Evolutionary conservation across 2,329 filamentous ascomycete genomes (phyloP).

Genomic region (Aspergillus calidoustus): DNA sequence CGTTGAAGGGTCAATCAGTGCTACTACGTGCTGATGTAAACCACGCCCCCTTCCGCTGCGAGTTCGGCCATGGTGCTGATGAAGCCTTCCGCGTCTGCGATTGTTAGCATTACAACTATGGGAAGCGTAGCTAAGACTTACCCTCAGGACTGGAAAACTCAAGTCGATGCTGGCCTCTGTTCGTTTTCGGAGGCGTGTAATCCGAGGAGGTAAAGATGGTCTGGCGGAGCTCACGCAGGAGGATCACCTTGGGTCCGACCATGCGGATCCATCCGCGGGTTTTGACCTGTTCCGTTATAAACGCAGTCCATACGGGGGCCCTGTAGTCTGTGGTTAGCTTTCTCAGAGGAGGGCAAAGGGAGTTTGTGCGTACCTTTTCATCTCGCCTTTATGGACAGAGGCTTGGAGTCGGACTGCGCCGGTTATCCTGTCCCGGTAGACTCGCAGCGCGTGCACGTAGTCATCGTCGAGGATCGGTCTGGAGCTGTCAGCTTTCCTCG

Average conservation of each 20-base stretch:
- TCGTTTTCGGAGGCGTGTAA: constrained; percentile 49
- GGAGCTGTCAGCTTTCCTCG: constrained; percentile 15
- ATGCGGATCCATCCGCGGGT: constrained; percentile 55
- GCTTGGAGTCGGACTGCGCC: constrained; percentile 61
- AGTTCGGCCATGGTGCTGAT: constrained; percentile 39
- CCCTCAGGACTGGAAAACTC: constrained; percentile 42
- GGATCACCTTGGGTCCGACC: constrained; percentile 47
- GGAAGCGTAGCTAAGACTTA: constrained; percentile 25
- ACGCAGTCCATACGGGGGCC: constrained; percentile 66
- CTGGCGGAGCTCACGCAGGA: constrained; percentile 56
- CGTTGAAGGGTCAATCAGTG: background rate
- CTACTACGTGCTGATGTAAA: background rate
- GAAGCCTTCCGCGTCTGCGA: constrained; percentile 46
- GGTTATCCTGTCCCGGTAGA: constrained; percentile 58
- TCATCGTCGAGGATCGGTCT: constrained; percentile 58
- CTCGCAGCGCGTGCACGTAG: constrained; percentile 59
- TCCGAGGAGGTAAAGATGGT: constrained; percentile 57
- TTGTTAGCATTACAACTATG: constrained; percentile 16
- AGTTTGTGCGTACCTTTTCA: constrained; percentile 47
- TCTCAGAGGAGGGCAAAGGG: background rate
- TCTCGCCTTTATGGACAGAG: constrained; percentile 57
- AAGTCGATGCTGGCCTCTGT: constrained; percentile 45
- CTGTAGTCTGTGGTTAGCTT: constrained; percentile 28
- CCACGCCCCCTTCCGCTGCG: constrained; percentile 10
- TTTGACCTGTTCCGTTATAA: constrained; percentile 55